Percentiles rank a stretch among this genome's conserved stretches.
phyloP scores from a whole-genome alignment of 352 stramenopile genomes.

The Globisporangium nagaii region DNA sequence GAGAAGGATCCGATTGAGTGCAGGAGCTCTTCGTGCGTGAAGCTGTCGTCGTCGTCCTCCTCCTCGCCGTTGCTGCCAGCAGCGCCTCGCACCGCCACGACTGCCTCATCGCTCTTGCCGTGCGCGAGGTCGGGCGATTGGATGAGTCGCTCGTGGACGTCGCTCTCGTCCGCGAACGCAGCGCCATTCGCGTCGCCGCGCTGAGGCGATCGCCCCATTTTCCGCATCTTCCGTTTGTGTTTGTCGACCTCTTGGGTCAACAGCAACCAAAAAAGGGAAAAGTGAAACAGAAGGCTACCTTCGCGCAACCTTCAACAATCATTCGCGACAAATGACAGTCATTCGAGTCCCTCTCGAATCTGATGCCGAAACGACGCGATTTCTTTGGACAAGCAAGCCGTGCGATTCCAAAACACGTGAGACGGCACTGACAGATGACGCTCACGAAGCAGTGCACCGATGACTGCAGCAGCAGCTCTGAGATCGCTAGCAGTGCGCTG shows the following conservation, averaged over 20 bases:
- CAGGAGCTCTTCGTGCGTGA: constrained; percentile 78
- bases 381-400: no score
- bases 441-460: no score
- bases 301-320: constrained; percentile 1
- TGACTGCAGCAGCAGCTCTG: no score
- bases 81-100: background rate
- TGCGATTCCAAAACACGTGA: no score
- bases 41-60: constrained; percentile 31
- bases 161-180: constrained; percentile 13
- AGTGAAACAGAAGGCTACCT: background rate
- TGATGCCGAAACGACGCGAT: constrained; percentile 2
- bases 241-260: background rate
- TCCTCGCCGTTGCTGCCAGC: background rate
- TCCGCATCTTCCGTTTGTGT: constrained; percentile 3
- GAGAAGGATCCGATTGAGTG: constrained; percentile 85
- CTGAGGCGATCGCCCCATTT: constrained; percentile 5
- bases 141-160: constrained; percentile 47
- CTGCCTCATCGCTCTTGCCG: background rate
- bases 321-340: no score
- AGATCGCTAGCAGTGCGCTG: no score
- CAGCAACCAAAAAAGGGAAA: background rate
- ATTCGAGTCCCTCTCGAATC: constrained; percentile 2
- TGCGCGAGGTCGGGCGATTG: background rate
- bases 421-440: no score
- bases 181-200: background rate